Evolutionary conservation across 2,329 filamentous ascomycete genomes (phyloP).

Genomic region (Ustilaginoidea virens): DNA sequence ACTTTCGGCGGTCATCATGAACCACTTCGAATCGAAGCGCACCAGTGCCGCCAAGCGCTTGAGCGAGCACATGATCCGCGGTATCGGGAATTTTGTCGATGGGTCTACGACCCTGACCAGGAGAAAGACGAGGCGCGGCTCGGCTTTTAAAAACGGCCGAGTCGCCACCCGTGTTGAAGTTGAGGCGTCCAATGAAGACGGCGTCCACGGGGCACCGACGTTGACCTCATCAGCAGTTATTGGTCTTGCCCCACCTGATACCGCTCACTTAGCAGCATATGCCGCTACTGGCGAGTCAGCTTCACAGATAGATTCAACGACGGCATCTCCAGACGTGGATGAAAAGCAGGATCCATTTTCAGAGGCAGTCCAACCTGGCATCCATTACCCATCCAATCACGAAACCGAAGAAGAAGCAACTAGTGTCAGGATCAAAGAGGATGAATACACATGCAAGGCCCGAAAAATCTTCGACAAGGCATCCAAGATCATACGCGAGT

Average conservation of each 20-base stretch:
- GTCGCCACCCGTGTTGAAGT: background rate
- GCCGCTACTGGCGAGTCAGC: too few relatives aligned
- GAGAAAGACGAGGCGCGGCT: background rate
- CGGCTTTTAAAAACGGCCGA: conserved; percentile 2
- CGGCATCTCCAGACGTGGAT: background rate
- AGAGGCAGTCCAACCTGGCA: background rate
- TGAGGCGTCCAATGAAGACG: too few relatives aligned
- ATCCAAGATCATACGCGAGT: conserved; percentile 24
- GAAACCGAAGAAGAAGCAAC: background rate
- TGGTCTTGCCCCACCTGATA: too few relatives aligned
- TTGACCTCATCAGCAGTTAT: too few relatives aligned
- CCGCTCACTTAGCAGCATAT: background rate
- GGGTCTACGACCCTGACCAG: background rate
- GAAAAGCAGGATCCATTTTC: background rate
- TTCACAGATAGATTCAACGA: too few relatives aligned
- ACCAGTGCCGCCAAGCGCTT: conserved; percentile 10
- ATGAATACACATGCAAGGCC: background rate
- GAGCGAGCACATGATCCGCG: conserved; percentile 18
- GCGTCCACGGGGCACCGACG: too few relatives aligned
- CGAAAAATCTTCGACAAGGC: conserved; percentile 24
- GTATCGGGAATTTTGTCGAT: conserved; percentile 15
- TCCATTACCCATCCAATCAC: background rate
- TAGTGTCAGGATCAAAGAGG: too few relatives aligned
- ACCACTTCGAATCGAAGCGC: conserved; percentile 14
- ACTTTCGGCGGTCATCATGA: conserved; percentile 13